phyloP scores from a whole-genome alignment of 257 asterid species.

The Petrea volubilis region DNA sequence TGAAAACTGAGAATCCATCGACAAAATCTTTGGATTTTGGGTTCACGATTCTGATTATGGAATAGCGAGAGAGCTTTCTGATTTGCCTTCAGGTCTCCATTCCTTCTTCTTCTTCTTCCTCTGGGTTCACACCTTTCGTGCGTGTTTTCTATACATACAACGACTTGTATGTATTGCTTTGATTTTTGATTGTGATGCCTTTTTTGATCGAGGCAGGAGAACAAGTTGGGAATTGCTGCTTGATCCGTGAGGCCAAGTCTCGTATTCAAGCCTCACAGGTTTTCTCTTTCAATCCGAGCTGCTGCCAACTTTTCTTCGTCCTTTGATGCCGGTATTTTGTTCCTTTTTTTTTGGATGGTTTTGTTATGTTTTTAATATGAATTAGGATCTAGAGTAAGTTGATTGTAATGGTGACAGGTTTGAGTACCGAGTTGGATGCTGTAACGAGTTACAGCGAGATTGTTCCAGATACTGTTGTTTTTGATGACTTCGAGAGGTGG shows the following conservation, averaged over 20 bases:
- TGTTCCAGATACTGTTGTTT: conserved; percentile 94
- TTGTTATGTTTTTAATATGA: too few species aligned
- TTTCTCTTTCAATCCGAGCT: conserved; percentile 46
- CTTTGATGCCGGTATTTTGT: conserved; percentile 53
- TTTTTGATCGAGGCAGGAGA: conserved; percentile 41
- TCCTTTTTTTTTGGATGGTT: too few species aligned
- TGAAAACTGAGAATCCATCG: too few species aligned
- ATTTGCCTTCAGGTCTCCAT: too few species aligned
- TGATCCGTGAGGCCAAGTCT: conserved; percentile 33
- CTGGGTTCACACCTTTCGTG: too few species aligned
- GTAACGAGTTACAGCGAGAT: conserved; percentile 81
- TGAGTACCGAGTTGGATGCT: conserved; percentile 79
- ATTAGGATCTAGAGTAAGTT: too few species aligned
- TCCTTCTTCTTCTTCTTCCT: too few species aligned
- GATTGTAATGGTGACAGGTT: conserved; percentile 42
- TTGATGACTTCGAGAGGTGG: conserved; percentile 98
- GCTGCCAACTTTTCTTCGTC: conserved; percentile 61
- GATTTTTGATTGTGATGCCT: not conserved
- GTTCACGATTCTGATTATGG: too few species aligned
- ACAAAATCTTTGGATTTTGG: too few species aligned
- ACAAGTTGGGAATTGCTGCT: conserved; percentile 32
- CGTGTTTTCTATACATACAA: too few species aligned
- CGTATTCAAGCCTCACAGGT: conserved; percentile 36
- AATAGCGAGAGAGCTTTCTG: too few species aligned
- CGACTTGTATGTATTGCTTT: too few species aligned